Base-by-base conservation (phyloP, 495 filamentous ascomycete genomes). In the Xylaria flabelliformis region DNA sequence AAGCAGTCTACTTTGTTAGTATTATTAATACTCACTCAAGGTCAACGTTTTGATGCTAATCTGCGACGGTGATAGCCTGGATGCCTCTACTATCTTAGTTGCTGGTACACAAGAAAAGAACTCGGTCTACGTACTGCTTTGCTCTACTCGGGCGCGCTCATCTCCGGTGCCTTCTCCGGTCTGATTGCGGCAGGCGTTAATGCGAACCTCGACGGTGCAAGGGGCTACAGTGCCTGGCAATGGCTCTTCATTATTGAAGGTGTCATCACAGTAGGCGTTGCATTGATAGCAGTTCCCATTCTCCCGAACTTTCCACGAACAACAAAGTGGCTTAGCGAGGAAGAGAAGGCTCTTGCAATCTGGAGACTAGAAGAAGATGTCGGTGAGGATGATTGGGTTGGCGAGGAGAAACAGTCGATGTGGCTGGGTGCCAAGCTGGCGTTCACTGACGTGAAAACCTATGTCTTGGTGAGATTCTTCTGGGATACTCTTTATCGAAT, bases 231-330 rank as follows among this genome's bases (percentile, higher is more conserved):
- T 10, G 85, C 86, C 4, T 88, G 87, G 86, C 82, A 84, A 61
- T 94, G 91, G 91, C 80, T 94, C 21, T 94, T 93, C 85, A 91
- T 94, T 72, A 92, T 95, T 65, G 92, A 94, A 78, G 93, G 92
- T 63, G 87, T 80, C 19, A 81, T 84, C 67, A 90, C 85, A 13
- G 77, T 87, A 6, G 78, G 71, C 1, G 80, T 88, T 50, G 83
- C 83, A 13, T 75, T 83, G 41, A 75, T 78, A 34, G 84, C 88
- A 39, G 87, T 86, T 72, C 91, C 90, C 72, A 80, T 93, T 32
- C 80, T 96, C 19, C 93, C 93, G 17, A 91, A 96, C 79, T 93
- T 93, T 73, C 93, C 93, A n/a, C 84, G 90, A 24, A 94, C 92
- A 44, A 94, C 92, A 1, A 77, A 73, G 12, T 94, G 93, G 91